phyloP scores from a whole-genome alignment of 2,329 filamentous ascomycete genomes.

The Fusarium hainanense region DNA sequence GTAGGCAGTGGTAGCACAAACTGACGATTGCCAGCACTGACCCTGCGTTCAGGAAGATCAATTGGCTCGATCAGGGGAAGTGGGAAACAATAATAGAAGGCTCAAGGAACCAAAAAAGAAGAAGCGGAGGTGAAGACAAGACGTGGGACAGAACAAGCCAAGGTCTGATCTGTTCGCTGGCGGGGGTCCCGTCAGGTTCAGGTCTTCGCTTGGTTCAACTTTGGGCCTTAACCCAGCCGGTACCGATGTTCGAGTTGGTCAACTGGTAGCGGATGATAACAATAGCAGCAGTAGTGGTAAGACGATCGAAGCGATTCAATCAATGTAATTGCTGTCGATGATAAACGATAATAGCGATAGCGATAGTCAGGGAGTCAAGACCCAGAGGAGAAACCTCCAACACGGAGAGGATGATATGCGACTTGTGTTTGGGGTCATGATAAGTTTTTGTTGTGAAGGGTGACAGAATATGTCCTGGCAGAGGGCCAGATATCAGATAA shows the following conservation, averaged over 20 bases:
- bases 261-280: slow-evolving; percentile 11
- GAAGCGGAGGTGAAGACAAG: slow-evolving; percentile 23
- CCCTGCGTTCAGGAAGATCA: slow-evolving; percentile 18
- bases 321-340: not conserved
- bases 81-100: slow-evolving; percentile 31
- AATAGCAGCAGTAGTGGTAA: slow-evolving; percentile 8
- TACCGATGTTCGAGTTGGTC: slow-evolving; percentile 21
- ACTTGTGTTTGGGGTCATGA: slow-evolving; percentile 54
- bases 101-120: slow-evolving; percentile 30
- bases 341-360: slow-evolving; percentile 15
- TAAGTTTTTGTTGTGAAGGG: slow-evolving; percentile 45
- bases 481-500: slow-evolving; percentile 29
- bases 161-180: slow-evolving; percentile 13
- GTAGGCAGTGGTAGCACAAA: not conserved
- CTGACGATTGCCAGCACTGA: slow-evolving; percentile 18
- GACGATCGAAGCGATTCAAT: not conserved
- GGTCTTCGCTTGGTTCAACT: slow-evolving; percentile 29
- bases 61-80: slow-evolving; percentile 6
- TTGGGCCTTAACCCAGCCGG: slow-evolving; percentile 21
- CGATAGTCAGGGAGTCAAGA: slow-evolving; percentile 53
- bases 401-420: slow-evolving; percentile 54
- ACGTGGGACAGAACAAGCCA: slow-evolving; percentile 14
- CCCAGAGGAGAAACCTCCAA: slow-evolving; percentile 55
- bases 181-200: slow-evolving; percentile 20
- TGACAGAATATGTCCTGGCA: slow-evolving; percentile 28